phyloP scores from a whole-genome alignment of 345 rosid species.

The Linum lewisii region DNA sequence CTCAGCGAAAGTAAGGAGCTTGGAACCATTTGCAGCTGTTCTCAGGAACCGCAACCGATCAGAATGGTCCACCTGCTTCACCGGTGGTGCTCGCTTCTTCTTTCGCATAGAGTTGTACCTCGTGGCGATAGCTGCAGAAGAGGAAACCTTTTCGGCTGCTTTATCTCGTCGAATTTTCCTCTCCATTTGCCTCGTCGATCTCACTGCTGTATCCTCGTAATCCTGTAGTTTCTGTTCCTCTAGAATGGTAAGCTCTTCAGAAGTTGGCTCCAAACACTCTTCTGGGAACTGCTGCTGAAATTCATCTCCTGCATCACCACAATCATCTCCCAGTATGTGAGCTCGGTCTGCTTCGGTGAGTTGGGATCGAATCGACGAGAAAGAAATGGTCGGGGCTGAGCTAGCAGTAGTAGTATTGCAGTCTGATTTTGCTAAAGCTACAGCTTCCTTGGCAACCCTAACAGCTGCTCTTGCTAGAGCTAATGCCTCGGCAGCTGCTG shows the following conservation, averaged over 20 bases:
- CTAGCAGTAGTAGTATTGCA: neutral
- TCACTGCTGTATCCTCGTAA: slow-evolving; percentile 47
- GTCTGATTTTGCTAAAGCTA: slow-evolving; percentile 25
- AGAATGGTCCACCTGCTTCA: slow-evolving; percentile 54
- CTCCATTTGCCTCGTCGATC: slow-evolving; percentile 65
- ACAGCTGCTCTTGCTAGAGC: slow-evolving; percentile 88
- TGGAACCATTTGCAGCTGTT: slow-evolving; percentile 52
- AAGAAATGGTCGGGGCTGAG: slow-evolving; percentile 23
- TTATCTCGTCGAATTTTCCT: slow-evolving; percentile 65
- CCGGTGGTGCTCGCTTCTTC: slow-evolving; percentile 47
- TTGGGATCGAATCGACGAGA: slow-evolving; percentile 33
- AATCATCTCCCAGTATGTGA: slow-evolving; percentile 42
- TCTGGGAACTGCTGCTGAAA: slow-evolving; percentile 17
- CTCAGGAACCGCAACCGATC: slow-evolving; percentile 80
- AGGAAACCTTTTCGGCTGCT: slow-evolving; percentile 44
- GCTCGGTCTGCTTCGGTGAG: slow-evolving; percentile 52
- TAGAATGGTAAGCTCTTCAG: slow-evolving; percentile 44
- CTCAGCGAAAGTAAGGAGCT: slow-evolving; percentile 80
- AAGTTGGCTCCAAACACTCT: slow-evolving; percentile 38
- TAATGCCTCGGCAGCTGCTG: slow-evolving; percentile 90
- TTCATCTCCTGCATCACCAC: slow-evolving; percentile 29
- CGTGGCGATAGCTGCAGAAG: slow-evolving; percentile 40
- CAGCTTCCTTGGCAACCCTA: slow-evolving; percentile 78
- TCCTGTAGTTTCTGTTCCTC: too few species aligned
- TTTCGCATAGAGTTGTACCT: slow-evolving; percentile 39